Percentiles rank a stretch among this genome's conserved stretches.
Evolutionary conservation across 2,329 filamentous ascomycete genomes (phyloP).

Genomic region (Endothia cerciana): DNA sequence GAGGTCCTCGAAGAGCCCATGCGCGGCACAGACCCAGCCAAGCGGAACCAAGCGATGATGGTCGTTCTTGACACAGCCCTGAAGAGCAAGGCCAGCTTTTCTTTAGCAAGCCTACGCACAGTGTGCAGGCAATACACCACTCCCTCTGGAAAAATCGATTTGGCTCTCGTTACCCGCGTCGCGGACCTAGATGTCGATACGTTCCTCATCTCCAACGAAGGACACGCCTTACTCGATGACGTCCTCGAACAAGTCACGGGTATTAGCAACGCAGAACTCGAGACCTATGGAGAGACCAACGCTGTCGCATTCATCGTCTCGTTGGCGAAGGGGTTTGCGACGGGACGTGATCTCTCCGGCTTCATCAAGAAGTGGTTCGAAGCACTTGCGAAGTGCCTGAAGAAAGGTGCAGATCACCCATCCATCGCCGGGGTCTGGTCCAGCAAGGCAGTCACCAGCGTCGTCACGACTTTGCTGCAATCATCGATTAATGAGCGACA

Average conservation of each 20-base stretch:
- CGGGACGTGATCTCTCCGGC: constrained; percentile 47
- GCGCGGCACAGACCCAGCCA: constrained; percentile 29
- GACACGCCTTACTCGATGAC: constrained; percentile 43
- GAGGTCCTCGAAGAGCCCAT: constrained; percentile 37
- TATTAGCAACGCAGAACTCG: constrained; percentile 28
- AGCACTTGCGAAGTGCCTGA: constrained; percentile 44
- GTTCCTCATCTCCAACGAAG: constrained; percentile 46
- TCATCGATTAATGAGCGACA: constrained; percentile 50
- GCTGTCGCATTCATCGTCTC: constrained; percentile 44
- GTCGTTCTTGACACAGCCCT: constrained; percentile 40
- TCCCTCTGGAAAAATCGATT: constrained; percentile 41
- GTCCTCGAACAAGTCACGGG: constrained; percentile 43
- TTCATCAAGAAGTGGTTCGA: constrained; percentile 54
- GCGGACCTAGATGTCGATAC: constrained; percentile 52
- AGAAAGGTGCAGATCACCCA: constrained; percentile 25
- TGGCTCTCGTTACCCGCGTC: constrained; percentile 47
- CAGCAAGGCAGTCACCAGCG: constrained; percentile 31
- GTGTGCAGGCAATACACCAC: constrained; percentile 50
- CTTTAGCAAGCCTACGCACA: constrained; percentile 45
- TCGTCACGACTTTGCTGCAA: constrained; percentile 41
- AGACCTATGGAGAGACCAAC: constrained; percentile 8
- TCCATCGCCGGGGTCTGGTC: constrained; percentile 36
- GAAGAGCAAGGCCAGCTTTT: constrained; percentile 38
- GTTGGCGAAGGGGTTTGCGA: constrained; percentile 50
- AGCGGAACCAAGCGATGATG: constrained; percentile 36